Base-by-base conservation (phyloP, 306 rosid species). In the Prosopis cineraria region DNA sequence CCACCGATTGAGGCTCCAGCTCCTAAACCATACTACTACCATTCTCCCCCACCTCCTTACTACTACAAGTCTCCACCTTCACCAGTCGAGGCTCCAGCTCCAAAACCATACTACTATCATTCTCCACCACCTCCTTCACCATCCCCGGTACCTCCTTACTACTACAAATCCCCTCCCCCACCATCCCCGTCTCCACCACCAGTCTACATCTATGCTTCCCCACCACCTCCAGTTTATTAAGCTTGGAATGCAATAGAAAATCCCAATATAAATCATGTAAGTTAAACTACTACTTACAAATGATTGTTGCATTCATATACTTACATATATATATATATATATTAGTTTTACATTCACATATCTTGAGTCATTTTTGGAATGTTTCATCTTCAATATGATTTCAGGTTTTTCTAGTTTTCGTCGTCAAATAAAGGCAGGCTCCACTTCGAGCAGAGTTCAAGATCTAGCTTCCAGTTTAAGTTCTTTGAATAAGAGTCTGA, bases 321-420 rank as follows among this genome's bases (percentile, higher is more conserved):
- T 2, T 4, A 31, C 34, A 31, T 4, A 31, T 4, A 4, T 31
- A 1, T 31, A 3, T 4, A 3, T 53, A 29, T 41, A 25, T 62
- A 27, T 74, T 37, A 19, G 10, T 0, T 6, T 25, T 48, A 14
- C 60, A 39, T n/a, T 34, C 10, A 63, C 76, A 4, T 63, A 73
- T 62, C 20, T 50, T 22, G 55, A 69, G 82, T n/a, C 68, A 65
- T 62, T 70, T 62, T 45, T 74, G 70, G 33, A 40, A 40, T n/a
- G 7, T 59, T 63, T 6, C 17, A 22, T 39, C 33, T 72, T 72
- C 33, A 9, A 33, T 43, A 39, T 43, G 31, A 16, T 75, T 77
- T 29, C 97, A 94, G 98, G 93, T 90, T 88, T 59, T 87, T 88
- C 58, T 88, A 82, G 88, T 85, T 85, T 89, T 80, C 68, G 55